Percentiles rank a stretch among this genome's conserved stretches.
phyloP scores from a whole-genome alignment of 2,329 filamentous ascomycete genomes.

The Colletotrichum shisoi region DNA sequence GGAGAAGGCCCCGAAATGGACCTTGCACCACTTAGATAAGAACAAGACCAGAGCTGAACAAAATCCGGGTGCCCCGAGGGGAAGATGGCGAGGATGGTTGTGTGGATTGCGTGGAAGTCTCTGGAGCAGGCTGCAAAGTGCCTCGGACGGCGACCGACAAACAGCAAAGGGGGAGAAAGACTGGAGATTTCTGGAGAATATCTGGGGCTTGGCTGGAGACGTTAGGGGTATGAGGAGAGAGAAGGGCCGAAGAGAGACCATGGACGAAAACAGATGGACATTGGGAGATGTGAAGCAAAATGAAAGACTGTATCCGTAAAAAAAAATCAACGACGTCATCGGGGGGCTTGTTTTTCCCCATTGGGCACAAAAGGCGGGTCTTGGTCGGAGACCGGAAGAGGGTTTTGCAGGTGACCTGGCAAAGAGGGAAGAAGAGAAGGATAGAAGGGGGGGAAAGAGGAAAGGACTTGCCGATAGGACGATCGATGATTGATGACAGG shows the following conservation, averaged over 20 bases:
- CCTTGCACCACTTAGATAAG: slow-evolving; percentile 10
- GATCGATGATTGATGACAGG: neutral
- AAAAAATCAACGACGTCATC: slow-evolving; percentile 27
- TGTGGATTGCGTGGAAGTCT: slow-evolving; percentile 1
- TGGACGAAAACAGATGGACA: neutral
- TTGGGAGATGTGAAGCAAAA: too few relatives aligned
- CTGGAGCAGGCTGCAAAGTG: neutral
- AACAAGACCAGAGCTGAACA: neutral
- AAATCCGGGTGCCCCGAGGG: slow-evolving; percentile 35
- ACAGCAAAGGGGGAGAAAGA: slow-evolving; percentile 17
- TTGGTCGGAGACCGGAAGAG: neutral
- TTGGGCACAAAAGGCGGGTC: too few relatives aligned
- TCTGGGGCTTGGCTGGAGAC: slow-evolving; percentile 34
- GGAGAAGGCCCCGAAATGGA: slow-evolving; percentile 21
- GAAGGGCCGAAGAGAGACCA: slow-evolving; percentile 36
- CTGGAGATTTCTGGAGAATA: slow-evolving; percentile 36
- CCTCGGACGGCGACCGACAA: slow-evolving; percentile 36
- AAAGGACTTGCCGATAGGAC: neutral
- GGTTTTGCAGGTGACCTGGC: neutral
- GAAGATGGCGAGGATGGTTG: slow-evolving; percentile 7
- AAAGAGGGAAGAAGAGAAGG: neutral
- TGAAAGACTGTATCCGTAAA: too few relatives aligned
- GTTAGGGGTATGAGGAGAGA: slow-evolving; percentile 23
- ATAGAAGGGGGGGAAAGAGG: neutral
- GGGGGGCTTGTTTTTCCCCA: neutral